phyloP scores from a whole-genome alignment of 129 eudicot genomes.

The Tanacetum coccineum region DNA sequence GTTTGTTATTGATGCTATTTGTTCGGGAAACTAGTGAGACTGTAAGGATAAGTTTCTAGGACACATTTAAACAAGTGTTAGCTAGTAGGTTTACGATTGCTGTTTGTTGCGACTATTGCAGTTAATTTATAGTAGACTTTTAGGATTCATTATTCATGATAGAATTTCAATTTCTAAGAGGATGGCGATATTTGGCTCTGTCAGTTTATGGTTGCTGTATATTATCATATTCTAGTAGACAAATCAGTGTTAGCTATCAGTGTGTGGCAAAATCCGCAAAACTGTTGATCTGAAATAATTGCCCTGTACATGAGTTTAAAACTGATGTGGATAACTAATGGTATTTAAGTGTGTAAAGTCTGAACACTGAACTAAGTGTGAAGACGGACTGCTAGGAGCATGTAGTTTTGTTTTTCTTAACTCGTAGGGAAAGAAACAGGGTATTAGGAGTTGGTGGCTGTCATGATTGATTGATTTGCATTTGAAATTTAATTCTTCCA shows the following conservation, averaged over 20 bases:
- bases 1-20: too few relatives aligned
- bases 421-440: background rate
- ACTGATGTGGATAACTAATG: background rate
- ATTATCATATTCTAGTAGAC: too few relatives aligned
- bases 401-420: background rate
- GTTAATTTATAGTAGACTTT: too few relatives aligned
- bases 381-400: constrained; percentile 4
- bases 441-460: constrained; percentile 14
- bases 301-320: background rate
- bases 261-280: background rate
- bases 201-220: constrained; percentile 14
- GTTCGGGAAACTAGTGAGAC: too few relatives aligned
- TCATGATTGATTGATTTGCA: constrained; percentile 28
- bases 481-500: constrained; percentile 3
- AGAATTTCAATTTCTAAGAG: background rate
- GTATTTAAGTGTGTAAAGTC: background rate
- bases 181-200: constrained; percentile 8
- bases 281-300: constrained; percentile 18
- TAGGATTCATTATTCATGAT: background rate
- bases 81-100: too few relatives aligned
- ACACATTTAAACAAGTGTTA: too few relatives aligned
- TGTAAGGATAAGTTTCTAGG: too few relatives aligned
- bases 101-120: too few relatives aligned
- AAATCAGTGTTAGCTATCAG: too few relatives aligned
- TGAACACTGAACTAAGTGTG: background rate